Evolutionary conservation across 2,329 filamentous ascomycete species (phyloP).

Genomic region (Metarhizium sp.): DNA sequence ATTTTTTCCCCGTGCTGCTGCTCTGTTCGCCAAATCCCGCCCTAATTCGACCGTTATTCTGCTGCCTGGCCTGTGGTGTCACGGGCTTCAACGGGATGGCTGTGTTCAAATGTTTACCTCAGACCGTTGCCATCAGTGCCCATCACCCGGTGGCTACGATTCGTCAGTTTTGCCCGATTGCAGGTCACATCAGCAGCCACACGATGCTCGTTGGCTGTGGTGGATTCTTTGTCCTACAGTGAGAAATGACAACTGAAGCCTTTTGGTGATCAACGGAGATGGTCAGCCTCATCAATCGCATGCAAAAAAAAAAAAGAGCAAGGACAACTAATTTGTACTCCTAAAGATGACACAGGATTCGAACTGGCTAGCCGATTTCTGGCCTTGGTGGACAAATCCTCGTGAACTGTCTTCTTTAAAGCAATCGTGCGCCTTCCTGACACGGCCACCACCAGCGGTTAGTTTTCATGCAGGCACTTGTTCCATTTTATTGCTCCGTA

Average conservation of each 20-base stretch:
- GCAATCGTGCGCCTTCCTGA: not conserved
- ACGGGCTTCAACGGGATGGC: too few relatives aligned
- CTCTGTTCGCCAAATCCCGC: too few relatives aligned
- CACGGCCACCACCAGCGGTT: not conserved
- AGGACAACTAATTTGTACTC: not conserved
- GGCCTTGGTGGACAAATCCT: not conserved
- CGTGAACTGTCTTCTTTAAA: not conserved
- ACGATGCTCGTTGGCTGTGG: not conserved
- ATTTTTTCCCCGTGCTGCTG: too few relatives aligned
- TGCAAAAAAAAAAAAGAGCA: not conserved
- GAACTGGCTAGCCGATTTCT: not conserved
- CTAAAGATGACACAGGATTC: not conserved
- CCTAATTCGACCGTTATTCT: too few relatives aligned
- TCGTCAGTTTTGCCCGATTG: too few relatives aligned
- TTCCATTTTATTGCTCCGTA: not conserved
- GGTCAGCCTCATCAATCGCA: not conserved
- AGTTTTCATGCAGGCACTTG: not conserved
- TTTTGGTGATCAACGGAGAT: too few relatives aligned
- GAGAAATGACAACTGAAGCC: not conserved
- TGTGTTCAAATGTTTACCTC: too few relatives aligned
- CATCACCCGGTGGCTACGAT: too few relatives aligned
- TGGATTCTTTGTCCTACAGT: not conserved
- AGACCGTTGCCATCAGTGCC: too few relatives aligned
- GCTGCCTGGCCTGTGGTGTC: too few relatives aligned
- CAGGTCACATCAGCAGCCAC: not conserved